Evolutionary conservation across 495 filamentous ascomycete genomes (phyloP), one percentile per base, ranked within the genome.

Genomic region (Aspergillus panamensis): DNA sequence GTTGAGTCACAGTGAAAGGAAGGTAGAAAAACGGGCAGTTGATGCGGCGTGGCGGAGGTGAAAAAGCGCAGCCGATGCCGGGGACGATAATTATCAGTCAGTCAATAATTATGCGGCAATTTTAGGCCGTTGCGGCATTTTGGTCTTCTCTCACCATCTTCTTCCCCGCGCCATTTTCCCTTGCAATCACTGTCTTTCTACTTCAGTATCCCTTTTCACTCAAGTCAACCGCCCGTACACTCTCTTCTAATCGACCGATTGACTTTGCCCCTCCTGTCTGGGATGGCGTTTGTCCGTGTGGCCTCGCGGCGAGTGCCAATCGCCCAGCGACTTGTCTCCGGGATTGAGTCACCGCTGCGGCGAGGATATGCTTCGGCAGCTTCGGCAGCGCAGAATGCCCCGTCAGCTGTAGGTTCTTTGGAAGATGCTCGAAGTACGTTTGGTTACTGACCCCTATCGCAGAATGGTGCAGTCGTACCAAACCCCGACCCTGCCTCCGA

Each of bases 401-500:
- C 67, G 50, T 58, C 60, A 3, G 58, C 62, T 58, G 67, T 71
- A 59, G 21, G 48, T 55, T 13, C 21, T 8, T n/a, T 19, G 19
- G n/a, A 0, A 10, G 10, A 51, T 19, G 16, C 47, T 3, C 20
- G 19, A 0, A 42, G 1, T 2, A 2, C 19, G 9, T 31, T 1
- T 32, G n/a, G 21, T 20, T 40, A 53, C 10, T 59, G 16, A 65
- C 17, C 45, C 31, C 20, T 31, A 12, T 40, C 16, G 21, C 65
- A 90, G 83, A 82, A 81, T 64, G 86, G 90, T 68, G 72, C 83
- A 8, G 63, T 76, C 25, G 70, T 95, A 13, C 80, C 89, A 3
- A 89, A 87, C 58, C 80, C 89, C 20, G 94, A 98, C 69, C 94
- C 94, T 10, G 62, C 86, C 1, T 57, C 80, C 3, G 88, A 96